Conservation (phyloP, 2,329 filamentous ascomycete genomes). For the Zasmidium citrigriseum region DNA sequence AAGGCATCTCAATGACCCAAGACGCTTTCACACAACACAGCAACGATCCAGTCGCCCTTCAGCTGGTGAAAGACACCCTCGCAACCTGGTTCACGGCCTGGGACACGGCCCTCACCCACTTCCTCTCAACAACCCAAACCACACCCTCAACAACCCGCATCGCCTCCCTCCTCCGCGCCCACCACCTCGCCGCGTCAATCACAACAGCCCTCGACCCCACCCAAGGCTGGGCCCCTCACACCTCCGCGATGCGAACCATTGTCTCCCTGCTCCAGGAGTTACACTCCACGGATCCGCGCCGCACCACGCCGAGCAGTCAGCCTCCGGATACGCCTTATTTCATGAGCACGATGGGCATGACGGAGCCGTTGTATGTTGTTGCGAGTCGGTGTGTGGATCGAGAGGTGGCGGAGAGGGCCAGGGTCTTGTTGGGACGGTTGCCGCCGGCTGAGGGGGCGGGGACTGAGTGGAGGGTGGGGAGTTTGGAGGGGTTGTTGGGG, state of each 20-base stretch:
- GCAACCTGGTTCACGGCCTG: not conserved
- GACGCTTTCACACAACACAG: not conserved
- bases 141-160: not conserved
- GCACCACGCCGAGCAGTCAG: not conserved
- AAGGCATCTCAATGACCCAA: not conserved
- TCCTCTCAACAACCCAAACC: not conserved
- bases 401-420: slow-evolving; percentile 4
- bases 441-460: slow-evolving; percentile 6
- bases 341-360: slow-evolving; percentile 10
- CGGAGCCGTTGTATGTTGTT: slow-evolving; percentile 10
- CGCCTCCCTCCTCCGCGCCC: not conserved
- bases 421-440: slow-evolving; percentile 5
- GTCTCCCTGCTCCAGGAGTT: not conserved
- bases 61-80: not conserved
- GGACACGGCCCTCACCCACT: not conserved
- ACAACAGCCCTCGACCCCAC: not conserved
- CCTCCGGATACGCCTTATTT: slow-evolving; percentile 11
- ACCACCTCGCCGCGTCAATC: not conserved
- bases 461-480: slow-evolving; percentile 6
- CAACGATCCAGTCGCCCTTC: not conserved
- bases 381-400: slow-evolving; percentile 7
- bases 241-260: not conserved
- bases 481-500: slow-evolving; percentile 4
- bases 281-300: not conserved
- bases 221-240: slow-evolving; percentile 6